These are phyloP conservation scores for Colletotrichum theobromicola DNA, from an alignment of 2,329 filamentous ascomycete species.

Conservation along the genomic window DNA sequence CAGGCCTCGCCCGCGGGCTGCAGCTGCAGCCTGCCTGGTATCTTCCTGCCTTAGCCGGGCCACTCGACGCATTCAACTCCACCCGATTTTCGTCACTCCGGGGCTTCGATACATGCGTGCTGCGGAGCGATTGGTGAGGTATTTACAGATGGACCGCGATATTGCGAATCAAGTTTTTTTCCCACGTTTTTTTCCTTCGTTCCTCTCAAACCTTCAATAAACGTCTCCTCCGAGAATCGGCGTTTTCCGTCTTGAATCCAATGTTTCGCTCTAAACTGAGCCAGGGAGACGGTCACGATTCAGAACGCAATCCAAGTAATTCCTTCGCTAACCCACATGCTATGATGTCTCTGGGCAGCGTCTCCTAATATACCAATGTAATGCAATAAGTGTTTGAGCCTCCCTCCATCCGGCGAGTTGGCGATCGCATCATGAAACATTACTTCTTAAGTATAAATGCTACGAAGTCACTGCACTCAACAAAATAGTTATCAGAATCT, in stretches of 20 bases:
- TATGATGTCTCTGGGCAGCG: background rate
- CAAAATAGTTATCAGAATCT: constrained; percentile 27
- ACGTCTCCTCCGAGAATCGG: background rate
- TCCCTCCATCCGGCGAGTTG: background rate
- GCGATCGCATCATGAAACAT: background rate
- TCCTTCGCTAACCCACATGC: background rate
- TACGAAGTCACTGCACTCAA: background rate
- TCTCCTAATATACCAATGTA: background rate
- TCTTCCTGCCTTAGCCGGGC: background rate
- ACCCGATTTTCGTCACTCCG: background rate
- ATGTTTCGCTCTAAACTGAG: background rate
- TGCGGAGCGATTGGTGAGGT: background rate
- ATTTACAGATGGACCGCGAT: background rate
- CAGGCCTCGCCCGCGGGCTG: background rate
- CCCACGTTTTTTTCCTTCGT: background rate
- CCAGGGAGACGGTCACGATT: background rate
- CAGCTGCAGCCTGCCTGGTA: background rate
- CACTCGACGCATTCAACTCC: background rate
- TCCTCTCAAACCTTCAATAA: background rate
- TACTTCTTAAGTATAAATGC: background rate
- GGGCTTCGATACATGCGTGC: background rate
- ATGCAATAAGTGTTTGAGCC: background rate
- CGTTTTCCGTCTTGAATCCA: background rate
- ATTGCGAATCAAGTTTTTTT: background rate
- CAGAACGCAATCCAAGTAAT: background rate